Evolutionary conservation across 1,139 yeast genomes (phyloP).

Genomic region (Saccharomycopsis hybrid): DNA sequence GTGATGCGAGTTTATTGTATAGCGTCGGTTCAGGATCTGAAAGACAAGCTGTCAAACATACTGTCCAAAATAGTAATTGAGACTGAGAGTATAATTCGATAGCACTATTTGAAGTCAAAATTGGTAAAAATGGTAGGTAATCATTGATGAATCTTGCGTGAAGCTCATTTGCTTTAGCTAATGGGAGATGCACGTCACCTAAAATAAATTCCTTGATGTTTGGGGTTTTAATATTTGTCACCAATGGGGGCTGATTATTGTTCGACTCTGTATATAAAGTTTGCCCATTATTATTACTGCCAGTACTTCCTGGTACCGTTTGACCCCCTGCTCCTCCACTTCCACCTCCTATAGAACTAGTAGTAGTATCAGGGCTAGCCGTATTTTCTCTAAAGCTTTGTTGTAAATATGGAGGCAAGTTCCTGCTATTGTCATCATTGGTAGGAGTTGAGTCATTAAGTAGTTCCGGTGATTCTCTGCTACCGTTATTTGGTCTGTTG

Average conservation of each 20-base stretch:
- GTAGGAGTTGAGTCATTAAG: constrained; percentile 35
- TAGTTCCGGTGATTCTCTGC: constrained; percentile 26
- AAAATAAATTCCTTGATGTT: constrained; percentile 54
- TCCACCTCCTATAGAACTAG: too few relatives aligned
- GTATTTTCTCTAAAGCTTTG: constrained; percentile 30
- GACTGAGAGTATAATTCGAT: constrained; percentile 77
- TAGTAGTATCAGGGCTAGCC: constrained; percentile 18
- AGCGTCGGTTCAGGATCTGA: constrained; percentile 84
- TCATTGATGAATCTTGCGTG: constrained; percentile 62
- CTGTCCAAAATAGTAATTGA: constrained; percentile 85
- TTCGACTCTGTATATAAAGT: constrained; percentile 22
- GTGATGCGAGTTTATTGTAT: constrained; percentile 70
- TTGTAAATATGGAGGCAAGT: constrained; percentile 32
- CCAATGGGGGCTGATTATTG: constrained; percentile 27
- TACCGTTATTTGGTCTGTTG: not conserved
- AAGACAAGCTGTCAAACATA: constrained; percentile 76
- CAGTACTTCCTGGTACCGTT: too few relatives aligned
- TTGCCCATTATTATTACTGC: constrained; percentile 3
- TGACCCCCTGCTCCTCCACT: too few relatives aligned
- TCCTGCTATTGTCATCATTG: constrained; percentile 28
- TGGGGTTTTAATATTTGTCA: constrained; percentile 20
- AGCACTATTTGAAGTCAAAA: constrained; percentile 64
- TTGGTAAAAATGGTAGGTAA: constrained; percentile 74
- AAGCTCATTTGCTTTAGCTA: constrained; percentile 62
- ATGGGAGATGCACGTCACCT: constrained; percentile 65